Percentiles rank a stretch among this genome's conserved stretches.
phyloP scores from a whole-genome alignment of 805 yeast species.

The Yarrowia sp. region DNA sequence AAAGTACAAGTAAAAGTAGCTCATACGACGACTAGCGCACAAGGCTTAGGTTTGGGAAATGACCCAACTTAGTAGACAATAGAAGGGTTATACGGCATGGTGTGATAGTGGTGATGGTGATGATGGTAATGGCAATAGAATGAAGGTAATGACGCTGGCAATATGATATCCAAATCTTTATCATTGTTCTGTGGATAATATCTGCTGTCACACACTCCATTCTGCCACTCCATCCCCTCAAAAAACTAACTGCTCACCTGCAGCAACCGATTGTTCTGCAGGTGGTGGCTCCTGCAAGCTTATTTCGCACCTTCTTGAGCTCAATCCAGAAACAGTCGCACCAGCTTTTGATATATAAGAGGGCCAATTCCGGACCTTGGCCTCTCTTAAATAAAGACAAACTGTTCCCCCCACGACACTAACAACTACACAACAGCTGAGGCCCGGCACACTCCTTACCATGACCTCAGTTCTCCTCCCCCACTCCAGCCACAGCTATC shows the following conservation, averaged over 20 bases:
- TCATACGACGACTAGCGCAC: neutral
- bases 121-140: too few relatives aligned
- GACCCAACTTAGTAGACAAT: too few relatives aligned
- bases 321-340: neutral
- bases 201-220: neutral
- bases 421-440: neutral
- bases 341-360: neutral
- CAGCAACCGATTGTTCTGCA: constrained; percentile 19
- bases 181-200: too few relatives aligned
- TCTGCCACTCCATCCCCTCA: neutral
- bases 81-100: too few relatives aligned
- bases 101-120: neutral
- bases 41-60: neutral
- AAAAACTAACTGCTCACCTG: neutral
- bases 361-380: neutral
- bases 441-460: neutral
- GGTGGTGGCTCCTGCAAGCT: constrained; percentile 7
- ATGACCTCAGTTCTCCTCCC: neutral
- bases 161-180: too few relatives aligned
- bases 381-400: too few relatives aligned
- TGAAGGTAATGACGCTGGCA: too few relatives aligned
- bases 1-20: constrained; percentile 4
- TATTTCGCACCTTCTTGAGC: neutral
- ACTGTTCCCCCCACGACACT: too few relatives aligned
- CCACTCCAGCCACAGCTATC: neutral